These are phyloP conservation scores for Solanum chaucha DNA, from an alignment of 257 asterid species.

Conservation along the genomic window DNA sequence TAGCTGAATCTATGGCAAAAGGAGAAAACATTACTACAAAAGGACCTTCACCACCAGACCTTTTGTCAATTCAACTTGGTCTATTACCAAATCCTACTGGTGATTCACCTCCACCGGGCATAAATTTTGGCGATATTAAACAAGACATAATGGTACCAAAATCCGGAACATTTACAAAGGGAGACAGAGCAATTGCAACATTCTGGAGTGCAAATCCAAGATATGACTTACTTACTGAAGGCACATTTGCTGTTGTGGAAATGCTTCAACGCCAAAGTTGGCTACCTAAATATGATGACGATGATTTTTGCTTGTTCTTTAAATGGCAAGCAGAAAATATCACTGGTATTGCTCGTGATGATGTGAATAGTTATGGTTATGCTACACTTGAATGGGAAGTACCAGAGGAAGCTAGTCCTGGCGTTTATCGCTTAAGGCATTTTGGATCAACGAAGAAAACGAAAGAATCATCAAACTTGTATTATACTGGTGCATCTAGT, in stretches of 20 bases:
- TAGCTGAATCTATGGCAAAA: conserved; percentile 35
- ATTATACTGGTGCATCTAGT: conserved; percentile 46
- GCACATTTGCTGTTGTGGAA: conserved; percentile 45
- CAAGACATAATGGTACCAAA: conserved; percentile 11
- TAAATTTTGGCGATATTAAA: conserved; percentile 43
- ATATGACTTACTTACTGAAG: conserved; percentile 41
- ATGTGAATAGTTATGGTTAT: conserved; percentile 12
- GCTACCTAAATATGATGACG: conserved; percentile 39
- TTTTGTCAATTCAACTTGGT: conserved; percentile 33
- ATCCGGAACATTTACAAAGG: conserved; percentile 7
- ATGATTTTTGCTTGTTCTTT: conserved; percentile 40
- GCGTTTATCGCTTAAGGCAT: conserved; percentile 36
- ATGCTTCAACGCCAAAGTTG: conserved; percentile 23
- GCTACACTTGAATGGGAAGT: conserved; percentile 56
- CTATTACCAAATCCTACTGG: conserved; percentile 29
- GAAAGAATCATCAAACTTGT: conserved; percentile 14
- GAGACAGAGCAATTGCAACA: conserved; percentile 29
- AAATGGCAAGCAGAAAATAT: conserved; percentile 27
- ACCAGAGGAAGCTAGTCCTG: conserved; percentile 19
- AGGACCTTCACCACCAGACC: conserved; percentile 51
- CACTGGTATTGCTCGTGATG: neutral
- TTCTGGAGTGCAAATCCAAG: conserved; percentile 57
- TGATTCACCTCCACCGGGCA: conserved; percentile 43
- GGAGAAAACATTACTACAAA: conserved; percentile 12
- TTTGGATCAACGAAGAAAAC: conserved; percentile 35